Evolutionary conservation across 108 stramenopile genomes (phyloP).

Genomic region (Skeletonema potamos): DNA sequence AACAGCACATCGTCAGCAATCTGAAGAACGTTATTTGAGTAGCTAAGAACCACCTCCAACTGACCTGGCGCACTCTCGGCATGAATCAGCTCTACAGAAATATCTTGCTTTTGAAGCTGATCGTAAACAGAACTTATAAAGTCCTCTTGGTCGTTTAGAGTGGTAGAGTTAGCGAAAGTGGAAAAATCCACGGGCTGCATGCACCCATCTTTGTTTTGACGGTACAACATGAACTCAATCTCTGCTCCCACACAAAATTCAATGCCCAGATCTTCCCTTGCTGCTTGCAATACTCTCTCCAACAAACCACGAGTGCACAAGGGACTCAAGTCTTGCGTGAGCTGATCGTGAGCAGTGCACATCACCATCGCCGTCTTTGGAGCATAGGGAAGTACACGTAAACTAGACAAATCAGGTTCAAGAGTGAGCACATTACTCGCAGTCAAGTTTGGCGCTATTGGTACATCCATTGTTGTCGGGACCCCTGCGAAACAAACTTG

Average conservation of each 20-base stretch:
- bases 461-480: slow-evolving; percentile 54
- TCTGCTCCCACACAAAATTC: slow-evolving; percentile 77
- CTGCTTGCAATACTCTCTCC: slow-evolving; percentile 46
- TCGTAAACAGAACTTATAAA: slow-evolving; percentile 66
- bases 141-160: slow-evolving; percentile 77
- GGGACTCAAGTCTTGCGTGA: slow-evolving; percentile 52
- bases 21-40: slow-evolving; percentile 54
- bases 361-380: slow-evolving; percentile 72
- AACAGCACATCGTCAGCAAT: slow-evolving; percentile 71
- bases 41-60: slow-evolving; percentile 72
- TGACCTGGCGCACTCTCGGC: slow-evolving; percentile 80
- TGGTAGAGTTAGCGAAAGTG: slow-evolving; percentile 59
- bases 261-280: slow-evolving; percentile 45
- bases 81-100: slow-evolving; percentile 68
- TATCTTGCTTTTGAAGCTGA: slow-evolving; percentile 65
- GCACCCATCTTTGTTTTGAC: slow-evolving; percentile 18
- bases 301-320: slow-evolving; percentile 73
- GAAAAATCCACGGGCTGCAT: slow-evolving; percentile 56
- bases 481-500: slow-evolving; percentile 69
- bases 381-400: slow-evolving; percentile 74
- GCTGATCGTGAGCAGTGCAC: slow-evolving; percentile 60
- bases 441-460: slow-evolving; percentile 55
- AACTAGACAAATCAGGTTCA: slow-evolving; percentile 58
- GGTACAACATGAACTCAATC: slow-evolving; percentile 66
- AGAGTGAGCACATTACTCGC: slow-evolving; percentile 57